Percentiles rank a stretch among this genome's conserved stretches.
Conservation (phyloP, 2,329 filamentous ascomycete species). For the Colletotrichum tamarilloi region DNA sequence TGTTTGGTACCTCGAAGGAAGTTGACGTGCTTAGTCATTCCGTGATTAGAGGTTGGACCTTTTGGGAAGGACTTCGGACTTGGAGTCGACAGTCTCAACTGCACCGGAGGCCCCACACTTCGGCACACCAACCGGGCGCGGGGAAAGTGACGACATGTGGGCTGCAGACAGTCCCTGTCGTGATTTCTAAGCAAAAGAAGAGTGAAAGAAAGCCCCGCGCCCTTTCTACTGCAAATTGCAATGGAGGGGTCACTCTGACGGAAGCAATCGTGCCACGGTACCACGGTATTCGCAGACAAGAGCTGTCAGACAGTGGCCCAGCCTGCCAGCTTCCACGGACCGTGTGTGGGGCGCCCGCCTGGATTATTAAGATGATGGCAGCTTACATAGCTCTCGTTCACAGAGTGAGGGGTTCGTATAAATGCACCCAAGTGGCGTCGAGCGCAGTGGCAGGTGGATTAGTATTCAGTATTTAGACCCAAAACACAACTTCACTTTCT, state of each 20-base stretch:
- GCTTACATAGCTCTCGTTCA: neutral
- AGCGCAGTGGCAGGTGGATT: neutral
- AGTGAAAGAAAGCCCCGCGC: neutral
- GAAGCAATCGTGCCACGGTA: slow-evolving; percentile 9
- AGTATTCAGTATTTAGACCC: slow-evolving; percentile 19
- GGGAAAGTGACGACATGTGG: slow-evolving; percentile 8
- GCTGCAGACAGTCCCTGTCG: neutral
- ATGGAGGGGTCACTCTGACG: slow-evolving; percentile 27
- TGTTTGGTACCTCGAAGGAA: neutral
- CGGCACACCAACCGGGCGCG: neutral
- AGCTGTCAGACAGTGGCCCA: neutral
- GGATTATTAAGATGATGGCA: slow-evolving; percentile 15
- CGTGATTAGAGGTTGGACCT: neutral
- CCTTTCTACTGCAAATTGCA: neutral
- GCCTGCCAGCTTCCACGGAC: neutral
- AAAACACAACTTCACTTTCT: neutral
- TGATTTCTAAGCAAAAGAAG: slow-evolving; percentile 32
- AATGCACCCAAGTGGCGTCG: neutral
- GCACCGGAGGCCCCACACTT: neutral
- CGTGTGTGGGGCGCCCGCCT: slow-evolving; percentile 1
- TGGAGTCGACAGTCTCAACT: too few species aligned
- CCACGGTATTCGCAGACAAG: neutral
- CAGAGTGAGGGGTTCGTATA: slow-evolving; percentile 18
- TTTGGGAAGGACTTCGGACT: neutral
- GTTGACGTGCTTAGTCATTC: neutral